Base-by-base conservation (phyloP, 2,329 filamentous ascomycete genomes). In the Fusarium sp. region DNA sequence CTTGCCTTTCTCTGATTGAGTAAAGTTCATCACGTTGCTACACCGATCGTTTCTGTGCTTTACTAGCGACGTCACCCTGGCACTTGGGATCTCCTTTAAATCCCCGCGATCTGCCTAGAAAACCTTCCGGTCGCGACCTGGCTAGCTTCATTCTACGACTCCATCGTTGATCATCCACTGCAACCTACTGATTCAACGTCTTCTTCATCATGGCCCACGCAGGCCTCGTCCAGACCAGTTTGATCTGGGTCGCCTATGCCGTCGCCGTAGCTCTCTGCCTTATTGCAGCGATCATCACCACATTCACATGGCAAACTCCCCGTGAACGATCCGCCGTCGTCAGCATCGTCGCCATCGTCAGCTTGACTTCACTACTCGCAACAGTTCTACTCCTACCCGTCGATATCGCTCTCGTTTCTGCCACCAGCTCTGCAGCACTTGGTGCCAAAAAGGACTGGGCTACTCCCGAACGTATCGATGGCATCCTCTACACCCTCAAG, bases 391-490 rank as follows among this genome's bases (percentile, higher is more conserved):
- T 99, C 24, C 89, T 98, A 29, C 96, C 96, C 25, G 95, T 98
- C 79, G 96, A 99, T 80, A 94, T 98, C 73, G 96, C 96, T 14
- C 88, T 99, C 73, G 92, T 98, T 50, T 98, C 95, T 3, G 94
- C 94, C 9, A 99, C 96, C 1, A 91, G 90, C 16, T 90, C 90
- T 59, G 88, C 91, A 8, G 88, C 89, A 51, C 85, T 91, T 34
- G 96, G 96, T 63, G 87, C 87, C 51, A 97, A 97, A 83, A 98
- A 98, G 81, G 91, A 95, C 74, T 99, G 96, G 96, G 96, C 96
- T 14, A 97, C 93, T 0, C 92, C 93, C 27, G 88, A 92, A 70
- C 89, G 89, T 56, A 89, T 98, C 64, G 87, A 92, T 69, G 87
- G 88, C 68, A 97, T 98, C 59, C 85, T 95, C 18, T 86, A 89